Evolutionary conservation across 331 rosid genomes (phyloP), one percentile per base, ranked within the genome.

Genomic region (Phaseolus coccineus): DNA sequence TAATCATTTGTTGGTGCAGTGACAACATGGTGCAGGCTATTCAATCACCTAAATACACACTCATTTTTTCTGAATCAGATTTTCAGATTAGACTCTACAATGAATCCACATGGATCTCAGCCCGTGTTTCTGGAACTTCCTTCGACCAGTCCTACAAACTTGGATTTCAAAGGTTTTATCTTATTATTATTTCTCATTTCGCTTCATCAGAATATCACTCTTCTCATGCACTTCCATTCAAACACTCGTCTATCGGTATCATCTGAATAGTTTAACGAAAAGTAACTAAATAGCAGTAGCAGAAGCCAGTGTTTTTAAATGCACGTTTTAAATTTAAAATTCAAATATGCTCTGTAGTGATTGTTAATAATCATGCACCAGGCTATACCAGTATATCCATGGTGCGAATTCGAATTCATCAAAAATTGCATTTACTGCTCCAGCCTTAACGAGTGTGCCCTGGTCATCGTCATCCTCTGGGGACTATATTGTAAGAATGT

Each of bases 101-200:
- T 33, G 91, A 91, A 70, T 81, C 91, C 73, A 77, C 85, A 0
- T 91, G 98, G 98, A 85, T 93, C 68, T 87, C 92, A 12, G 89
- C 94, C 82, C 62, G 70, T 11, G 88, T 88, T 51, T 78, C n/a
- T 63, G 89, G 84, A 72, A 75, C 87, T 61, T 88, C 98, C 50
- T 91, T 88, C n/a, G 65, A 90, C 3, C 77, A 87, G 14, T 85
- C 97, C 83, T 91, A 91, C 70, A 71, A 53, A 74, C 76, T 8
- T 40, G 98, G 96, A 73, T 93, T 93, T 77, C 95, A 88, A 86
- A 93, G 98, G 98, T 90, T 73, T 44, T 25, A 2, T 73, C 22
- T 73, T 14, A 19, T 19, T 19, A 19, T 25, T 24, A 27, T 50
- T 55, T 57, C 27, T 24, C 47, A 13, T 15, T 68, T 77, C 13